Base-by-base conservation (phyloP, 768 basidiomycete genomes). In the Hirschioporus abietinus region DNA sequence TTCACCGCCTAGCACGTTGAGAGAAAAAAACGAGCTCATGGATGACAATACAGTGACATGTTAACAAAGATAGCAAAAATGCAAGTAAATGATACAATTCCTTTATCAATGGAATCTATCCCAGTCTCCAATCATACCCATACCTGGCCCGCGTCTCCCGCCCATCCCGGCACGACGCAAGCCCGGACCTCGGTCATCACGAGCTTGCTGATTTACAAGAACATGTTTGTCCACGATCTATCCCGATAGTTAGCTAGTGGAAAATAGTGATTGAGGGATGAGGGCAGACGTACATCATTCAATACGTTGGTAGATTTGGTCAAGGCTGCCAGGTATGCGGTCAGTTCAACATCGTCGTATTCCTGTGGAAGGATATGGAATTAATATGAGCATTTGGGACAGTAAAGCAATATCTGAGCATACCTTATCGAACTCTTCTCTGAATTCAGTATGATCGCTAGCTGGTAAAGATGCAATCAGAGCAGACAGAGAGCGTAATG, bases 311-410 rank as follows among this genome's bases (percentile, higher is more conserved):
- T 84, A 34, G 92, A 91, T 77, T 95, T 96, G 7, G 96, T 98
- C 67, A 99, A 77, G 17, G 88, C 86, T 0, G 94, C 89, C 15
- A 99, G 81, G 77, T 93, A 93, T 9, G 91, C 89, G 1, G 95
- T 97, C 30, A 99, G 80, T 68, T 97, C 94, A 18, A 96, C 95
- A 74, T 99, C 96, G 72, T 91, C 91, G 76, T 96, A 94, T 85
- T 99, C 96, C 95, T 97, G 71, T 25, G 64, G 30, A 59, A 64
- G 35, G 25, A 42, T 59, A 66, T 59, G 59, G n/a, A n/a, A n/a
- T n/a, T n/a, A 58, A 35, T 20, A 42, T 30, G 24, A 7, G 10
- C 2, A 12, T 27, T 63, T 8, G 25, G 25, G 35, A 63, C 35
- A 62, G 69, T 60, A 61, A 66, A 17, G 20, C 60, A 20, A 67